Conservation (phyloP, 1,284 basidiomycete genomes). For the Wolfiporia cocos region DNA sequence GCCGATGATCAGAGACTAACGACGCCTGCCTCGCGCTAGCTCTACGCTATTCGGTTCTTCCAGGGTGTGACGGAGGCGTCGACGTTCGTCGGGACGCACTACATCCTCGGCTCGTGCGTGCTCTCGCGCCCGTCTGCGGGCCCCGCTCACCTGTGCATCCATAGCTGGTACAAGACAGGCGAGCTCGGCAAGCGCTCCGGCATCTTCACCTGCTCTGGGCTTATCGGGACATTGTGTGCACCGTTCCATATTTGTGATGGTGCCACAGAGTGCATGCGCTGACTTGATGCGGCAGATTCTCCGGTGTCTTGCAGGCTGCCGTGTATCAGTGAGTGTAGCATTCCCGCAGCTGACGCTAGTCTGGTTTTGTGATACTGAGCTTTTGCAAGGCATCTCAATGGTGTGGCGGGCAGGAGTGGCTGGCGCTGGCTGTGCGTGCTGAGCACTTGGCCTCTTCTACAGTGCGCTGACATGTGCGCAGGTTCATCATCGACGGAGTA, state of each 20-base stretch:
- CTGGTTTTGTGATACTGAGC: neutral
- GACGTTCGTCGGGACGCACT: conserved; percentile 72
- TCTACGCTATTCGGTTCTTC: conserved; percentile 70
- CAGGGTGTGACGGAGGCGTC: conserved; percentile 71
- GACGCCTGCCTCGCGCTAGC: conserved; percentile 37
- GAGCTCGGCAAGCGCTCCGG: conserved; percentile 70
- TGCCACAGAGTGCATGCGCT: no score
- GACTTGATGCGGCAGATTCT: no score
- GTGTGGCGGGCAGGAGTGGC: conserved; percentile 49
- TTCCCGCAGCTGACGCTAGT: neutral
- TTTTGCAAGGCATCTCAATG: conserved; percentile 47
- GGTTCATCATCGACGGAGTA: conserved; percentile 68
- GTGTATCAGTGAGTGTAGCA: conserved; percentile 43
- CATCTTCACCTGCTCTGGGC: conserved; percentile 64
- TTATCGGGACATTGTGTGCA: conserved; percentile 55
- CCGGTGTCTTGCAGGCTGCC: conserved; percentile 63
- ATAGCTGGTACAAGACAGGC: conserved; percentile 63
- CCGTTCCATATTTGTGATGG: no score
- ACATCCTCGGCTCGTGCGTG: conserved; percentile 61
- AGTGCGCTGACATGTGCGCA: conserved; percentile 19
- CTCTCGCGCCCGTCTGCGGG: no score
- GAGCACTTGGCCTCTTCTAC: no score
- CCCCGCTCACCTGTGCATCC: neutral
- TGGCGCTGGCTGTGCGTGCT: conserved; percentile 65
- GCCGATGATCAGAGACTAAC: no score